Percentiles rank a stretch among this genome's conserved stretches.
Evolutionary conservation across 441 rosid species (phyloP).

Genomic region (Corymbia calophylla): DNA sequence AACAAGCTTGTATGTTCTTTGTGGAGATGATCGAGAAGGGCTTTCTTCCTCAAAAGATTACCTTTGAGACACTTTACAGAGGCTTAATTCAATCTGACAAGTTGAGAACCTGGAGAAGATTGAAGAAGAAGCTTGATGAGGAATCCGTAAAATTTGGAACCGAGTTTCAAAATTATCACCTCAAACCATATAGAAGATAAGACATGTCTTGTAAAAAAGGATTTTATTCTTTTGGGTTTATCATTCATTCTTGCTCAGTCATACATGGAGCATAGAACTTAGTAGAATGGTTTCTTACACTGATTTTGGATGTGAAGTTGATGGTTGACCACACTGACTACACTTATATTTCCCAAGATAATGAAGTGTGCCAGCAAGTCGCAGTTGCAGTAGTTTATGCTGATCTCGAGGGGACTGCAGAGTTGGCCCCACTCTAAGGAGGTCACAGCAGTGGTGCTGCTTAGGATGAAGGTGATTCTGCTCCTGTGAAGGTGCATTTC

Average conservation of each 20-base stretch:
- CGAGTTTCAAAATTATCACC: constrained; percentile 63
- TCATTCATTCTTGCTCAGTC: background rate
- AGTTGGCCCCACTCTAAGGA: background rate
- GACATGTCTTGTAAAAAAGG: background rate
- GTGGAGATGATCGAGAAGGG: constrained; percentile 96
- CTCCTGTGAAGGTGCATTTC: background rate
- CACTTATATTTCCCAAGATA: background rate
- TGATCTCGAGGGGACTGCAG: background rate
- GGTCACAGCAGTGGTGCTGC: background rate
- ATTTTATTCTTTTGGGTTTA: background rate
- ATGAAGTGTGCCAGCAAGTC: background rate
- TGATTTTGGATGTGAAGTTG: background rate
- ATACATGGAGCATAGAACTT: background rate
- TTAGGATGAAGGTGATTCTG: background rate
- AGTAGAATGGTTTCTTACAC: background rate
- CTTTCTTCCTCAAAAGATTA: constrained; percentile 71
- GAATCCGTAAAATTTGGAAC: constrained; percentile 70
- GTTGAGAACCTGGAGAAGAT: constrained; percentile 90
- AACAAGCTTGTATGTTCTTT: constrained; percentile 67
- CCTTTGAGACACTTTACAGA: constrained; percentile 73
- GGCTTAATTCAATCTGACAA: constrained; percentile 83
- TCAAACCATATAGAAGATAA: constrained; percentile 75
- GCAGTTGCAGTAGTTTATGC: background rate
- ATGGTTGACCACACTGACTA: background rate
- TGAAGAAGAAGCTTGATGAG: constrained; percentile 82